Evolutionary conservation across 1,284 basidiomycete species (phyloP).

Genomic region (Afroboletus lepidellus): DNA sequence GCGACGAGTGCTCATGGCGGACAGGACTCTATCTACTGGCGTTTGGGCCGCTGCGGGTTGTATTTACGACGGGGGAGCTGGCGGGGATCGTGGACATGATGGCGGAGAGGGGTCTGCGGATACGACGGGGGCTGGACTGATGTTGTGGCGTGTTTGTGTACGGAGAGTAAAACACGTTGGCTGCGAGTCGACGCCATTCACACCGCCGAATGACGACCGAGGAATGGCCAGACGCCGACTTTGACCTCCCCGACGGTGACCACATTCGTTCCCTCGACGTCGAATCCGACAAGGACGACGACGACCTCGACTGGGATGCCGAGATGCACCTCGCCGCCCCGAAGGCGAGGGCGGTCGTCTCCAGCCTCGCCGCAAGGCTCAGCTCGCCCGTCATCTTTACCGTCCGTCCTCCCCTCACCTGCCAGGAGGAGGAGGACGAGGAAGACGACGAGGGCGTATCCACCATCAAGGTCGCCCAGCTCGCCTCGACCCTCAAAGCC

Average conservation of each 20-base stretch:
- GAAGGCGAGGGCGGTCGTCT: conserved; percentile 42
- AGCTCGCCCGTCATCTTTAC: conserved; percentile 45
- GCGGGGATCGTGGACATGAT: conserved; percentile 72
- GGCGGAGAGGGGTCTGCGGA: conserved; percentile 77
- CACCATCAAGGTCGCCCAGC: conserved; percentile 68
- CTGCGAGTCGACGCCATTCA: not conserved
- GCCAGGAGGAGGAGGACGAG: conserved; percentile 53
- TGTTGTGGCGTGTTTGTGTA: conserved; percentile 22
- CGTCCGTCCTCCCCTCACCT: conserved; percentile 59
- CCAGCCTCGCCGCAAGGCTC: conserved; percentile 34
- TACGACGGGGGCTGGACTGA: conserved; percentile 66
- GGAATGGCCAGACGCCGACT: conserved; percentile 82
- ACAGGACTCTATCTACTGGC: conserved; percentile 85
- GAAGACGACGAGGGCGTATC: conserved; percentile 78
- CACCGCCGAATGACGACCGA: conserved; percentile 42
- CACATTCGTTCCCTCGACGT: conserved; percentile 55
- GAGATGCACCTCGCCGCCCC: conserved; percentile 67
- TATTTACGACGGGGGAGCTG: conserved; percentile 70
- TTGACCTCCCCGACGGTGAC: conserved; percentile 74
- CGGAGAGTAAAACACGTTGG: not conserved
- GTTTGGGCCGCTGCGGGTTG: conserved; percentile 70
- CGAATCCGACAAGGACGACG: conserved; percentile 62
- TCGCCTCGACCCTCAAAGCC: conserved; percentile 39
- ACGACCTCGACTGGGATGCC: conserved; percentile 70
- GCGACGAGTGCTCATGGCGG: conserved; percentile 12